Conservation (phyloP, 2,329 filamentous ascomycete genomes). For the Neofusicoccum kwambonambiense region DNA sequence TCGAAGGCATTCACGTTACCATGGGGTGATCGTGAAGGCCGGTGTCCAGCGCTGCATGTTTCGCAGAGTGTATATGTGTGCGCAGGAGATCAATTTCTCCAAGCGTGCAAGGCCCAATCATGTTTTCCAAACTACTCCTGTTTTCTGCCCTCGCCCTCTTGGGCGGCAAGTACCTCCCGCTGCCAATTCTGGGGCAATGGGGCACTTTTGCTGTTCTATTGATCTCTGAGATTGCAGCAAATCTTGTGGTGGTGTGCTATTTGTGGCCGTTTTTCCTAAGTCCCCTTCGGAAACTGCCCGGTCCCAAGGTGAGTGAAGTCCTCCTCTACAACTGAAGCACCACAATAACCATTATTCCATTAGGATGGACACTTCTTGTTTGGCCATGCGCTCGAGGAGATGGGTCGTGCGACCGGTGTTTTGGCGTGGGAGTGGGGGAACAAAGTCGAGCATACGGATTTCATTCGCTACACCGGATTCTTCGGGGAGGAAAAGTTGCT, state of each 20-base stretch:
- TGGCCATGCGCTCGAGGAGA: background rate
- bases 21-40: background rate
- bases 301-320: background rate
- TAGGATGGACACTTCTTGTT: background rate
- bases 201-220: background rate
- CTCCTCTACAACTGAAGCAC: too few species aligned
- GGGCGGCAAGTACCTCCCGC: background rate
- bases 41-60: background rate
- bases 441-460: background rate
- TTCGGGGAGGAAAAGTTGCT: background rate
- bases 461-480: background rate
- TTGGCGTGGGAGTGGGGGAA: constrained; percentile 1
- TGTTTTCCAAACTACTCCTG: background rate
- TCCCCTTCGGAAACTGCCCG: background rate
- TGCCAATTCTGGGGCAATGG: background rate
- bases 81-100: background rate
- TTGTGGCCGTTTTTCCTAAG: background rate
- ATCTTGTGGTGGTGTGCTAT: background rate
- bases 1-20: too few species aligned
- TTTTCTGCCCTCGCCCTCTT: background rate
- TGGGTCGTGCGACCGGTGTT: background rate
- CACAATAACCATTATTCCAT: background rate
- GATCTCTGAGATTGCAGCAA: background rate
- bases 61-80: background rate
- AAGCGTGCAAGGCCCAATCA: background rate